Evolutionary conservation across 768 basidiomycete species (phyloP), one percentile per base, ranked within the genome.

Genomic region (Termitomyces heimii): DNA sequence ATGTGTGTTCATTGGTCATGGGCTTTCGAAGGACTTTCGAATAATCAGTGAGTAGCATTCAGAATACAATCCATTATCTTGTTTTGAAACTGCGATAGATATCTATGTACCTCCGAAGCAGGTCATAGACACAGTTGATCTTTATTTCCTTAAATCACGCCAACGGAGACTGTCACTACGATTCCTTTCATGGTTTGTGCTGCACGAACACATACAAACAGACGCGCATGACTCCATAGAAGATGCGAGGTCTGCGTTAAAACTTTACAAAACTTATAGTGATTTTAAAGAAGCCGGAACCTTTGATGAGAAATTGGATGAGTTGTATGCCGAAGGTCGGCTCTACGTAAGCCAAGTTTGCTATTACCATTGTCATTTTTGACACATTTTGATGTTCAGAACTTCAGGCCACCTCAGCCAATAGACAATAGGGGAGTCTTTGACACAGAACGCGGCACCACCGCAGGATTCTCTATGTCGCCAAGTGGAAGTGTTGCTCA

Each of bases 181-280:
- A 8, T 99, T 98, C 73, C 79, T 98, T 26, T 85, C 94, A 0
- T 99, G 94, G 93, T 94, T 88, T 69, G 80, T 98, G n/a, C 77
- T 98, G 10, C 81, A 88, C 46, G 86, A 94, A 67, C 85, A 90
- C 64, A 98, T 99, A 56, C 96, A 98, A 70, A 89, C 83, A 3
- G 93, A 94, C 22, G 92, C 85, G 13, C 96, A 99, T 69, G 97
- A 98, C 70, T 98, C 95, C n/a, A 96, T 99, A 62, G 97, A 99
- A 70, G 96, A 98, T 66, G 93, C 94, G 0, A 81, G 84, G 7
- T 92, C 89, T 6, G 94, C 96, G 0, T 74, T 97, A 31, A 79
- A 85, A 62, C 75, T 98, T 32, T 97, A 90, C 73, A 88, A 92
- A 68, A 85, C 87, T 3, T 93, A 88, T 68, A 81, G 85, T 20